phyloP scores from a whole-genome alignment of 257 asterid species.

The Gentiana straminea region DNA sequence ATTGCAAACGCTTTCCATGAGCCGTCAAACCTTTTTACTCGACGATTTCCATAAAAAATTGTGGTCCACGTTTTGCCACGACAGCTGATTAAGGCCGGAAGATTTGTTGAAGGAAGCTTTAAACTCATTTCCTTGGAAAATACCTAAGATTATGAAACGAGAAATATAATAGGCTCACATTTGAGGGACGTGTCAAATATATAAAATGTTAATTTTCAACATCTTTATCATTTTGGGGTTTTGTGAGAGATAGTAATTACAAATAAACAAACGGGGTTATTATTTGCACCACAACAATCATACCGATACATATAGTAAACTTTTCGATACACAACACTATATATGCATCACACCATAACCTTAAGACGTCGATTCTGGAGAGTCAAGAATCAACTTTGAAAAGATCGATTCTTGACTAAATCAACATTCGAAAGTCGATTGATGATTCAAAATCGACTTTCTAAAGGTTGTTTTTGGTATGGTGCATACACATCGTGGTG shows the following conservation, averaged over 20 bases:
- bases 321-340: too few relatives aligned
- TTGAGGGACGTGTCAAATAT: too few relatives aligned
- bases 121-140: slow-evolving; percentile 1
- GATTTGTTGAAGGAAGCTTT: slow-evolving; percentile 2
- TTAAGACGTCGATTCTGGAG: too few relatives aligned
- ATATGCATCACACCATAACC: too few relatives aligned
- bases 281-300: background rate
- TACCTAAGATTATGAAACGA: background rate
- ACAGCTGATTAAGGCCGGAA: slow-evolving; percentile 5
- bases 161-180: background rate
- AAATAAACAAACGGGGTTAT: too few relatives aligned
- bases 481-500: too few relatives aligned
- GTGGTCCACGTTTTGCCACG: slow-evolving; percentile 12
- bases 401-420: background rate
- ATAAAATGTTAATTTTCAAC: too few relatives aligned
- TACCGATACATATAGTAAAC: background rate
- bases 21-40: background rate
- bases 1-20: slow-evolving; percentile 5
- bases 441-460: too few relatives aligned
- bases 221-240: too few relatives aligned
- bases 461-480: too few relatives aligned
- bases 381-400: too few relatives aligned
- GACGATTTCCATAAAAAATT: background rate
- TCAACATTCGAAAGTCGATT: background rate
- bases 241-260: background rate